phyloP scores from a whole-genome alignment of 352 stramenopile genomes.

The Globisporangium mamillatum region DNA sequence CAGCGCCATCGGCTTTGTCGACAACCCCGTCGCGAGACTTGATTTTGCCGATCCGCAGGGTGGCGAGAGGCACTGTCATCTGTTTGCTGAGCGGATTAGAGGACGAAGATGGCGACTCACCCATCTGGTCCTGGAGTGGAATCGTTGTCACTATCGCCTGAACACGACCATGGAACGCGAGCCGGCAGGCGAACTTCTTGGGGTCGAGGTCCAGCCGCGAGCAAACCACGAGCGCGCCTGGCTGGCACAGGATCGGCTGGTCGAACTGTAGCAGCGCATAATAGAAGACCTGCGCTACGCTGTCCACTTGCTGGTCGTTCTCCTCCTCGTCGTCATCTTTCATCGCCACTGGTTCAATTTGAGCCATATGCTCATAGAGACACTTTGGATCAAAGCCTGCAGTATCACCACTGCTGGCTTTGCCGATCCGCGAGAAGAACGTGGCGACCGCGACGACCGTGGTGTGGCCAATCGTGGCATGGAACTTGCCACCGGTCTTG shows the following conservation, averaged over 20 bases:
- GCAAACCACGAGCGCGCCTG: slow-evolving; percentile 56
- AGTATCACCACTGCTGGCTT: neutral
- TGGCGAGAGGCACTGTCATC: slow-evolving; percentile 22
- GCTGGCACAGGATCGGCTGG: slow-evolving; percentile 52
- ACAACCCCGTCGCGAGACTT: slow-evolving; percentile 61
- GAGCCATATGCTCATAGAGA: slow-evolving; percentile 47
- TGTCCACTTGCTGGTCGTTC: neutral
- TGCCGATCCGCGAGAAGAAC: slow-evolving; percentile 47
- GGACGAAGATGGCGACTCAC: neutral
- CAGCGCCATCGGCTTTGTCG: slow-evolving; percentile 36
- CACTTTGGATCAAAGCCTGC: slow-evolving; percentile 31
- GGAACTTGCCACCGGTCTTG: slow-evolving; percentile 69
- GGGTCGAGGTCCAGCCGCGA: slow-evolving; percentile 70
- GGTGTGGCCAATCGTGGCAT: slow-evolving; percentile 71
- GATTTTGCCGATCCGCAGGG: slow-evolving; percentile 54
- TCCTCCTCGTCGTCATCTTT: slow-evolving; percentile 6
- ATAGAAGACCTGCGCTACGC: neutral
- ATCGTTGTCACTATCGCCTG: slow-evolving; percentile 31
- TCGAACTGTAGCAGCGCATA: slow-evolving; percentile 75
- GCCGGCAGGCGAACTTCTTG: slow-evolving; percentile 56
- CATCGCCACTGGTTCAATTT: slow-evolving; percentile 24
- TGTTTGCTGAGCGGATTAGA: neutral
- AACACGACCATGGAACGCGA: slow-evolving; percentile 70
- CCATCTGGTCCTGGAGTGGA: neutral
- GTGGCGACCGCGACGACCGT: slow-evolving; percentile 66